Conservation (phyloP, 2,329 filamentous ascomycete species). For the Cyphellophora europaea region DNA sequence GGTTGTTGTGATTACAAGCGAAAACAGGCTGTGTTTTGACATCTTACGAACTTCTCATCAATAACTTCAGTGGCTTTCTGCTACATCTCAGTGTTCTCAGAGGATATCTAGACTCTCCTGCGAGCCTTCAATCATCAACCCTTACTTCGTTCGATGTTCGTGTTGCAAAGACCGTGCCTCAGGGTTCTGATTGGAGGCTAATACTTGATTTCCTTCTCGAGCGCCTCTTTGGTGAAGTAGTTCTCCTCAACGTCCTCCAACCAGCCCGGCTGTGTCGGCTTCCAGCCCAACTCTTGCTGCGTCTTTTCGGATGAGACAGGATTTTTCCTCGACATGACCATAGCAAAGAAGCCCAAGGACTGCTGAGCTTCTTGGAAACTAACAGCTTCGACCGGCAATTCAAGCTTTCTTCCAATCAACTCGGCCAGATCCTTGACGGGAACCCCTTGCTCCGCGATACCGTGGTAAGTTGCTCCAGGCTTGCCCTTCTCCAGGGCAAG, state of each 20-base stretch:
- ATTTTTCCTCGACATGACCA: constrained; percentile 21
- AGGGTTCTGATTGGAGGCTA: too few species aligned
- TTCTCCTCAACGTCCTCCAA: constrained; percentile 23
- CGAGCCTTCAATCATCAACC: too few species aligned
- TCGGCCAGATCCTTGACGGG: constrained; percentile 26
- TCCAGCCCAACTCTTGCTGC: constrained; percentile 27
- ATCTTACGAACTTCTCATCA: too few species aligned
- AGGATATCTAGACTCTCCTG: too few species aligned
- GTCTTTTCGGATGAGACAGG: constrained; percentile 28
- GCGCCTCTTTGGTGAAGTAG: constrained; percentile 15
- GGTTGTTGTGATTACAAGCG: too few species aligned
- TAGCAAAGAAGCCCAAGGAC: constrained; percentile 23
- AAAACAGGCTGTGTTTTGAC: too few species aligned
- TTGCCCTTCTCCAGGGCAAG: constrained; percentile 29
- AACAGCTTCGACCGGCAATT: constrained; percentile 23
- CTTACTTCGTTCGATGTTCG: too few species aligned
- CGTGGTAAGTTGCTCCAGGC: constrained; percentile 28
- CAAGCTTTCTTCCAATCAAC: constrained; percentile 26
- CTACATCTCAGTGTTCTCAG: too few species aligned
- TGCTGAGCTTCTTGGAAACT: constrained; percentile 20
- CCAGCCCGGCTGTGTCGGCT: constrained; percentile 16
- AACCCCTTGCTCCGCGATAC: constrained; percentile 27
- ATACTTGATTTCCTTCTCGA: too few species aligned
- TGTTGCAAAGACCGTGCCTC: too few species aligned
- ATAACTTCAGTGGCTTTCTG: too few species aligned